Evolutionary conservation across 129 eudicot genomes (phyloP).

Genomic region (Kitagawia praeruptora): DNA sequence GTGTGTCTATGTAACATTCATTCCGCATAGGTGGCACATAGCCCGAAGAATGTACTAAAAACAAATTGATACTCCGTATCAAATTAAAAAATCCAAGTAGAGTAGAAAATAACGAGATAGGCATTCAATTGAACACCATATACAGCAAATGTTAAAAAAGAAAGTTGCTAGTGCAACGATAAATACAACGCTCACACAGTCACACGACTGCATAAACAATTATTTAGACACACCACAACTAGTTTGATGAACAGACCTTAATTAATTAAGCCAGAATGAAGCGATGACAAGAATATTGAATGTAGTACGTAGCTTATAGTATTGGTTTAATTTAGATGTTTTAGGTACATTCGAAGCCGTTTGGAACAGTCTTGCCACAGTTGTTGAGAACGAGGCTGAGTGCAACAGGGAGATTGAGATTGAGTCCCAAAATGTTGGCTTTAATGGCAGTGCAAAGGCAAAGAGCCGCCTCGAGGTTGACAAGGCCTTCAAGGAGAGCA

Average conservation of each 20-base stretch:
- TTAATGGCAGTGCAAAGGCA: conserved; percentile 70
- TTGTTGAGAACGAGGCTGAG: conserved; percentile 59
- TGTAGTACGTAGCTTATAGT: neutral
- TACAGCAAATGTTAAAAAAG: neutral
- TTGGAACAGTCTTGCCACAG: conserved; percentile 47
- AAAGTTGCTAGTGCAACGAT: neutral
- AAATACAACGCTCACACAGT: neutral
- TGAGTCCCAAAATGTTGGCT: conserved; percentile 54
- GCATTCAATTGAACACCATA: neutral
- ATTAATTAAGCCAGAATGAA: neutral
- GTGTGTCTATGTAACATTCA: too few relatives aligned
- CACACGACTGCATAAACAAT: neutral
- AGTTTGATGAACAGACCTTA: neutral
- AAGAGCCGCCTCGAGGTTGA: conserved; percentile 56
- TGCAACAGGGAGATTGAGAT: conserved; percentile 50
- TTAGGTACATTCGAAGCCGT: conserved; percentile 45
- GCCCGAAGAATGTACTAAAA: too few relatives aligned
- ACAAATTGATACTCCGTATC: too few relatives aligned
- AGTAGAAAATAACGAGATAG: neutral
- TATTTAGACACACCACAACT: neutral
- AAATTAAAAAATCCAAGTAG: too few relatives aligned
- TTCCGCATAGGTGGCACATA: too few relatives aligned
- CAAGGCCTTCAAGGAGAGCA: conserved; percentile 43
- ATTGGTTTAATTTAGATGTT: neutral
- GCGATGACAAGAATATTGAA: neutral